phyloP scores from a whole-genome alignment of 306 rosid species.

The Cotoneaster glaucophyllus region DNA sequence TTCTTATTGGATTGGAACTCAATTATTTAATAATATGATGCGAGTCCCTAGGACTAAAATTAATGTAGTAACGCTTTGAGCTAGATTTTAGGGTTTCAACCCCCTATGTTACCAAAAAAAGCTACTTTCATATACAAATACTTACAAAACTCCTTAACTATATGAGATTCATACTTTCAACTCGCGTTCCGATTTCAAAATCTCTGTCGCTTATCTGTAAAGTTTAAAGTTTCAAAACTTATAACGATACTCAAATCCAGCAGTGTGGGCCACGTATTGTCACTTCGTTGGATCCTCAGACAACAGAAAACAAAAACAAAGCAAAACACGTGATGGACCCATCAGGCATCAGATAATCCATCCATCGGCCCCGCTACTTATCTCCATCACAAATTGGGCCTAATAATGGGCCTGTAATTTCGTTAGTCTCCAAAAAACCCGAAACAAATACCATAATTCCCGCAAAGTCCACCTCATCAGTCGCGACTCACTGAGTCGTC shows the following conservation, averaged over 20 bases:
- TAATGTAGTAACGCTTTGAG: no score
- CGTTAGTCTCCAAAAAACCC: background rate
- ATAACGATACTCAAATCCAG: background rate
- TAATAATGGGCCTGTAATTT: background rate
- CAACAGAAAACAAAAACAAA: background rate
- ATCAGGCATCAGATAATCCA: background rate
- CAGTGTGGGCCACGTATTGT: background rate
- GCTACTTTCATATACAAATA: no score
- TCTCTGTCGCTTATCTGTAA: background rate
- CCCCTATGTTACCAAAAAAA: no score
- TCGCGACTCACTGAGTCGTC: background rate
- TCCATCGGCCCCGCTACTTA: background rate
- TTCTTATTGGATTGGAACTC: accelerated
- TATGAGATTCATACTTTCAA: no score
- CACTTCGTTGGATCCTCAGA: background rate
- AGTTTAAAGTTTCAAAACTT: no score
- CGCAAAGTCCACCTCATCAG: background rate
- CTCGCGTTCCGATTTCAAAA: no score
- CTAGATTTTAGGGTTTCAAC: no score
- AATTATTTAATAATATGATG: no score
- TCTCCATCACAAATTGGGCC: background rate
- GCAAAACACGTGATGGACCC: background rate
- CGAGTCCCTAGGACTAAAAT: no score
- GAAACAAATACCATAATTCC: background rate
- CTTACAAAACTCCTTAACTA: no score